Evolutionary conservation across 2,329 filamentous ascomycete genomes (phyloP), one percentile per base, ranked within the genome.

Genomic region (Achaetomium macrosporum): DNA sequence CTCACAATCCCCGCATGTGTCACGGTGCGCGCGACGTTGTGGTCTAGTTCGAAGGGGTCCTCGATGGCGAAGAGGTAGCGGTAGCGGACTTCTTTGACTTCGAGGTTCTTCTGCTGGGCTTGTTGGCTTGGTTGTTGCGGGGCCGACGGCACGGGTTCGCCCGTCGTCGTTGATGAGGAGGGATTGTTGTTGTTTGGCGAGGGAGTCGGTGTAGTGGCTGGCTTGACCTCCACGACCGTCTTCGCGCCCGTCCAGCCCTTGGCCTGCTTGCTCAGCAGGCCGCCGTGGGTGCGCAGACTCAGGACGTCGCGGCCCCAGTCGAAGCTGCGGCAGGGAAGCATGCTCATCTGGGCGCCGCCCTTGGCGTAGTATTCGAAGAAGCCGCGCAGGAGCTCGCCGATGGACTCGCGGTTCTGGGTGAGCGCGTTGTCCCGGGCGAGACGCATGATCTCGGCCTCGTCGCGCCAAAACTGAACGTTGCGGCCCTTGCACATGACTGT

Each of bases 281-380:
- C 90, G 2, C 84, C 84, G 0, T 69, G 75, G 0, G 83, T 86
- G 20, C 90, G 83, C 36, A 96, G 74, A 49, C 88, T 93, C 25
- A 96, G 73, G 0, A 93, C 87, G 55, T 92, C 84, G 42, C 81
- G 76, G 9, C 82, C 86, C 89, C 90, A 96, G 63, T 88, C 81
- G 66, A 96, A 96, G 1, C 80, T 80, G 40, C 78, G 77, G 43
- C 69, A 67, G 0, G 68, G 66, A 3, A 73, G 72, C 5, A 74
- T 76, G 56, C 73, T 72, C 72, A 84, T 75, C n/a, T 68, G 63
- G 17, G 76, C 76, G 55, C 71, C 75, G 56, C 71, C 75, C 29
- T 85, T 81, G 2, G 87, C 85, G 64, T 85, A 96, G 68, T 95
- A 96, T 61, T 89, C 85, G 64, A 95, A 96, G 71, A 96, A 96